Conservation (phyloP, 1,284 basidiomycete species). For the Marasmius tenuissimus region DNA sequence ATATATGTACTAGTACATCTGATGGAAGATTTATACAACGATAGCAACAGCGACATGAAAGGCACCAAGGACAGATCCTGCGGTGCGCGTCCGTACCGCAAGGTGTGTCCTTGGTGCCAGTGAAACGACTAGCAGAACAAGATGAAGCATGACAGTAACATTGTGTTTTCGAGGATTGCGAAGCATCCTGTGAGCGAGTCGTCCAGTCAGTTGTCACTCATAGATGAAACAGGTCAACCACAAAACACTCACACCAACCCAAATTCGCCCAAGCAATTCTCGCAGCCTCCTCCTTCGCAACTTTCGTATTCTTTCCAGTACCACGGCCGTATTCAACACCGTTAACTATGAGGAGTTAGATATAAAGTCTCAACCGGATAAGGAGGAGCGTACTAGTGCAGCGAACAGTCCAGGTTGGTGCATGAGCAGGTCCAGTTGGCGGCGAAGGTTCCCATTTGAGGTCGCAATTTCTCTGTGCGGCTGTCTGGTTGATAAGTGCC, state of each 20-base stretch:
- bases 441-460: neutral
- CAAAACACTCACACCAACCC: neutral
- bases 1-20: neutral
- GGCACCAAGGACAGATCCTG: neutral
- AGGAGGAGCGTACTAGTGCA: neutral
- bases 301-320: neutral
- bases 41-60: neutral
- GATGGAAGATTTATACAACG: neutral
- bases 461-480: too few species aligned
- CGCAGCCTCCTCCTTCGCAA: neutral
- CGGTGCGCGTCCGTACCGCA: too few species aligned
- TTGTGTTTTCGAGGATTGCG: too few species aligned
- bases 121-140: neutral
- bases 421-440: slow-evolving; percentile 30
- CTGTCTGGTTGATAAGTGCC: too few species aligned
- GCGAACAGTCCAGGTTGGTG: slow-evolving; percentile 51
- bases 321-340: neutral
- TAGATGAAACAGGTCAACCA: neutral
- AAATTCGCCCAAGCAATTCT: neutral
- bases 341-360: neutral
- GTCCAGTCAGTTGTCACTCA: neutral
- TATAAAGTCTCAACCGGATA: too few species aligned
- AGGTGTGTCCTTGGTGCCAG: too few species aligned
- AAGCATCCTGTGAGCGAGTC: neutral
- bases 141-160: neutral